A percentile compares a stretch with the other conserved stretches of the same genome.
phyloP scores from a whole-genome alignment of 1,284 basidiomycete species.

The Xerocomus nothofagi region DNA sequence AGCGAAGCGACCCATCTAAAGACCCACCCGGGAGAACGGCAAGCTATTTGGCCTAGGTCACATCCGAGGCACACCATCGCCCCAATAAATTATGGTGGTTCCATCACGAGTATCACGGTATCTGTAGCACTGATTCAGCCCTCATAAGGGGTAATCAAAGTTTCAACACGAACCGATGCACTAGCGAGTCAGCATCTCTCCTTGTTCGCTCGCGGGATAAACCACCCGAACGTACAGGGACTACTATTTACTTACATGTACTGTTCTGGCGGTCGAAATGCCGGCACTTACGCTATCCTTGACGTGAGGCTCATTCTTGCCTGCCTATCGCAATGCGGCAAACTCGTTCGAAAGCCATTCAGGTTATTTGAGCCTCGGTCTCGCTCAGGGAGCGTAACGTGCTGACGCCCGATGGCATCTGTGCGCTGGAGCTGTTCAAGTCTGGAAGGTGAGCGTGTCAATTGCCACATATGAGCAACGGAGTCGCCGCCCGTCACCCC shows the following conservation, averaged over 20 bases:
- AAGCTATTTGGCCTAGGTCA: constrained; percentile 8
- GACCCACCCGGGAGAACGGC: constrained; percentile 14
- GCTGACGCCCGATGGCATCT: constrained; percentile 9
- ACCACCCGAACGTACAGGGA: constrained; percentile 6
- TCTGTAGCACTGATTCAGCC: constrained; percentile 14
- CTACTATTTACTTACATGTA: constrained; percentile 13
- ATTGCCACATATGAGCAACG: not conserved
- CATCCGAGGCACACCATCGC: constrained; percentile 6
- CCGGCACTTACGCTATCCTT: constrained; percentile 16
- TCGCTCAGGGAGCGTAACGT: not conserved
- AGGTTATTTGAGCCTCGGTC: not conserved
- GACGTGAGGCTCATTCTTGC: constrained; percentile 1
- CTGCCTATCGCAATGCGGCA: not conserved
- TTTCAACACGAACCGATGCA: constrained; percentile 13
- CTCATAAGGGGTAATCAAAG: constrained; percentile 24
- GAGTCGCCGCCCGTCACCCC: not conserved
- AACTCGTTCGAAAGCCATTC: not conserved
- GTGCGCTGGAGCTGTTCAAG: not conserved
- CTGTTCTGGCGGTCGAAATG: constrained; percentile 4
- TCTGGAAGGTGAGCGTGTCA: not conserved
- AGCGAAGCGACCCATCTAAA: constrained; percentile 15
- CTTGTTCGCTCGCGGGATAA: constrained; percentile 24
- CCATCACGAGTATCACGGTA: constrained; percentile 16
- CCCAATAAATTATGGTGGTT: not conserved
- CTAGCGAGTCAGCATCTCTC: constrained; percentile 20